Evolutionary conservation across 495 filamentous ascomycete species (phyloP).

Genomic region (Eremomyces bilateralis): DNA sequence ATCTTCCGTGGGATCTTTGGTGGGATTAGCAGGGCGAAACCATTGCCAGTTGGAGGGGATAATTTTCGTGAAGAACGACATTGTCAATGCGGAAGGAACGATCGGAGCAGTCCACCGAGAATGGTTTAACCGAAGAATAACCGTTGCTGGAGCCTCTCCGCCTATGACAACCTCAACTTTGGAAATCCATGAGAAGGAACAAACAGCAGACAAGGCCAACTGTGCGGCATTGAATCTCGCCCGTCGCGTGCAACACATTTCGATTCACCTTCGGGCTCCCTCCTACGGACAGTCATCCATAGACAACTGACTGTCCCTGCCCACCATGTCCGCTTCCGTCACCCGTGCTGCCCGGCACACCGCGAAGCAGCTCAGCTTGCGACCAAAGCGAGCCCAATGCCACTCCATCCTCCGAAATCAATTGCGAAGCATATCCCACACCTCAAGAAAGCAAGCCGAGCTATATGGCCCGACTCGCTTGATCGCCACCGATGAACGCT

Average conservation of each 20-base stretch:
- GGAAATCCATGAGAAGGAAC: not conserved
- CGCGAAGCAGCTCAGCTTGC: constrained; percentile 41
- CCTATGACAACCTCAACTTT: not conserved
- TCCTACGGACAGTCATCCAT: not conserved
- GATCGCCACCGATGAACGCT: constrained; percentile 35
- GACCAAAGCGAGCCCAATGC: constrained; percentile 12
- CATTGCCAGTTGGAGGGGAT: not conserved
- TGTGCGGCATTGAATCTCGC: not conserved
- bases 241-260: not conserved
- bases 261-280: not conserved
- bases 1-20: not conserved
- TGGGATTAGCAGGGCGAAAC: not conserved
- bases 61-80: not conserved
- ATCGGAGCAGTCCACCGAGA: too few species aligned
- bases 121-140: too few species aligned
- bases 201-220: not conserved
- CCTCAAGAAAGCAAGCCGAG: constrained; percentile 20
- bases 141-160: too few species aligned
- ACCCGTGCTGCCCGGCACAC: constrained; percentile 39
- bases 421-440: constrained; percentile 17
- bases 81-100: not conserved
- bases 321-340: constrained; percentile 44
- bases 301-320: not conserved
- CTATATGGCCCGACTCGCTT: constrained; percentile 28
- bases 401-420: constrained; percentile 6